These are phyloP conservation scores for Porphyrellus cyaneotinctus DNA, from an alignment of 768 basidiomycete genomes.

Conservation along the genomic window DNA sequence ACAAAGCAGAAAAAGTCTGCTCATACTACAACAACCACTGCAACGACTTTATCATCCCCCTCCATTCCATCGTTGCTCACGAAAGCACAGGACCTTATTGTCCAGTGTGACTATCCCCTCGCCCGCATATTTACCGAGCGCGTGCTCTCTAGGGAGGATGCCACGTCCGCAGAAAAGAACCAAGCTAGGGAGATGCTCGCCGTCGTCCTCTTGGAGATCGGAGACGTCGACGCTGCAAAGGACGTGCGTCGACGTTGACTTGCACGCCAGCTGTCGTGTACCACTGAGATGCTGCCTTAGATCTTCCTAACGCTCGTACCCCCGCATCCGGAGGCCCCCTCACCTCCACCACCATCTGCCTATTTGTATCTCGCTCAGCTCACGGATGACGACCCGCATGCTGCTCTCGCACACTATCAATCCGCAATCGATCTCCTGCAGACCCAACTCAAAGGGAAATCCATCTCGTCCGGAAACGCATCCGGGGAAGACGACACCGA, in stretches of 20 bases:
- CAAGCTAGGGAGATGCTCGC: constrained; percentile 81
- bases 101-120: constrained; percentile 82
- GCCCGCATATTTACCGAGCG: constrained; percentile 69
- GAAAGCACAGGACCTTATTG: constrained; percentile 77
- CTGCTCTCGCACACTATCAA: constrained; percentile 72
- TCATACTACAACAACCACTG: constrained; percentile 16
- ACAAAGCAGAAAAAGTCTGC: constrained; percentile 35
- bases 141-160: constrained; percentile 55
- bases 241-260: constrained; percentile 41
- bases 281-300: constrained; percentile 33
- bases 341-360: constrained; percentile 66
- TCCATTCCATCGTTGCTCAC: constrained; percentile 56
- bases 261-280: not conserved
- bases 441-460: constrained; percentile 72
- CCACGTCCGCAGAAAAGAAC: constrained; percentile 42
- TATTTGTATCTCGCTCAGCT: constrained; percentile 89
- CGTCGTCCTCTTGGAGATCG: constrained; percentile 72
- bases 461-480: constrained; percentile 36
- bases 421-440: constrained; percentile 71
- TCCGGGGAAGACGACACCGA: constrained; percentile 40
- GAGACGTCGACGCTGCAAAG: constrained; percentile 69
- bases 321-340: constrained; percentile 55
- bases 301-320: constrained; percentile 59
- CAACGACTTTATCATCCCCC: constrained; percentile 30
- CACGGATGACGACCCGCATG: constrained; percentile 68